Percentiles rank a stretch among this genome's conserved stretches.
phyloP scores from a whole-genome alignment of 1,139 yeast species.

The Suhomyces anneliseae region DNA sequence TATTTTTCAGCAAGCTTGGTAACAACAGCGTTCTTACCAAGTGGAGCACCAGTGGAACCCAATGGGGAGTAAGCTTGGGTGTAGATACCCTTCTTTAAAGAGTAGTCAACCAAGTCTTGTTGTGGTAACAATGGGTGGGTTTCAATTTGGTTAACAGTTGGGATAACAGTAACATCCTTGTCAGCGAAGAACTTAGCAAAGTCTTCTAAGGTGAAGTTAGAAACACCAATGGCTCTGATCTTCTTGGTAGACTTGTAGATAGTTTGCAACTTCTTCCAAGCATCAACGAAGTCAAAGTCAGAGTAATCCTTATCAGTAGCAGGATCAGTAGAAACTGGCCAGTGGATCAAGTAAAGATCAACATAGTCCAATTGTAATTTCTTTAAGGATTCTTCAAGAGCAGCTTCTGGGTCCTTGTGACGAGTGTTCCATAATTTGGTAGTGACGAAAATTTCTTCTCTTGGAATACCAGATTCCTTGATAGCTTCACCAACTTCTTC shows the following conservation, averaged over 20 bases:
- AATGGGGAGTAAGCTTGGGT: slow-evolving; percentile 81
- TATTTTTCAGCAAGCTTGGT: slow-evolving; percentile 55
- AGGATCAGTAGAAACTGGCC: slow-evolving; percentile 68
- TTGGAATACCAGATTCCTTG: slow-evolving; percentile 63
- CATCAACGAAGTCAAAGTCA: slow-evolving; percentile 59
- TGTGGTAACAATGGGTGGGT: slow-evolving; percentile 77
- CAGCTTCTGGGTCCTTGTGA: slow-evolving; percentile 59
- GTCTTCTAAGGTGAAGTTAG: slow-evolving; percentile 62
- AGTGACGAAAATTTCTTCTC: slow-evolving; percentile 73
- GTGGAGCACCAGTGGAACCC: slow-evolving; percentile 68
- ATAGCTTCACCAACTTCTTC: slow-evolving; percentile 65
- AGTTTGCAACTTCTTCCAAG: slow-evolving; percentile 70
- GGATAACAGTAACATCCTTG: slow-evolving; percentile 53
- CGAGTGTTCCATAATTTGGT: slow-evolving; percentile 77
- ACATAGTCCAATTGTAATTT: slow-evolving; percentile 76
- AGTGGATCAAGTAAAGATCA: slow-evolving; percentile 81
- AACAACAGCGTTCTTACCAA: slow-evolving; percentile 52
- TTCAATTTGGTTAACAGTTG: slow-evolving; percentile 75
- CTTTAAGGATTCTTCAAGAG: slow-evolving; percentile 61
- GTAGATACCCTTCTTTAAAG: slow-evolving; percentile 53
- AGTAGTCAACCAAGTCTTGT: slow-evolving; percentile 55
- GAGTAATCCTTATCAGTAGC: slow-evolving; percentile 23
- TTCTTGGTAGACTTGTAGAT: slow-evolving; percentile 56
- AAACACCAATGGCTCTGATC: slow-evolving; percentile 72
- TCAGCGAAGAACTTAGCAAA: slow-evolving; percentile 53